phyloP scores from a whole-genome alignment of 257 asterid genomes.

The Primulina eburnea region DNA sequence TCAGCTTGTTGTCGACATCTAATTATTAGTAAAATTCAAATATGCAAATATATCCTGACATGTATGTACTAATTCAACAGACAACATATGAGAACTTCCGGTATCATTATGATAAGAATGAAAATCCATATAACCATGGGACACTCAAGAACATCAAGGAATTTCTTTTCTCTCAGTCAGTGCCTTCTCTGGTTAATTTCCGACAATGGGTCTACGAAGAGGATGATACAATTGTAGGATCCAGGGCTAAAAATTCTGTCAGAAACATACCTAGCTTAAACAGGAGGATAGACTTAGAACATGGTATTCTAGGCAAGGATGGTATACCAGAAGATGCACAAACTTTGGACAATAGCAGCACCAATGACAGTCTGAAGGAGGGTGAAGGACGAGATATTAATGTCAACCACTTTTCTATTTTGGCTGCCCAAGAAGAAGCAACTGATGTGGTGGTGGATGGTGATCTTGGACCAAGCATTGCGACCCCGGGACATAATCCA shows the following conservation, averaged over 20 bases:
- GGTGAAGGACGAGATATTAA: slow-evolving; percentile 31
- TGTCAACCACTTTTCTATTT: slow-evolving; percentile 34
- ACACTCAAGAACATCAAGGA: slow-evolving; percentile 56
- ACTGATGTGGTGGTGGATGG: slow-evolving; percentile 31
- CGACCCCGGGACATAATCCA: slow-evolving; percentile 37
- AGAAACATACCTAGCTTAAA: slow-evolving; percentile 42
- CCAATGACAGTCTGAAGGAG: slow-evolving; percentile 47
- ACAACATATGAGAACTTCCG: slow-evolving; percentile 88
- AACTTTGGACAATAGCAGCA: slow-evolving; percentile 52
- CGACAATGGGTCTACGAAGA: slow-evolving; percentile 67
- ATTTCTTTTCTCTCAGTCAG: slow-evolving; percentile 45
- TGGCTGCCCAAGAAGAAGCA: slow-evolving; percentile 29
- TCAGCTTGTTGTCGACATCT: too few species aligned
- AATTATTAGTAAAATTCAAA: too few species aligned
- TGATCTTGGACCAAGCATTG: slow-evolving; percentile 35
- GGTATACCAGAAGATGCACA: slow-evolving; percentile 37
- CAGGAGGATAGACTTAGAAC: slow-evolving; percentile 55
- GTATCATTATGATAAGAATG: slow-evolving; percentile 76
- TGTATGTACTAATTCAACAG: slow-evolving; percentile 37
- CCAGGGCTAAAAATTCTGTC: slow-evolving; percentile 38
- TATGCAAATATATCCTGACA: slow-evolving; percentile 7
- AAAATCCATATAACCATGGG: slow-evolving; percentile 68
- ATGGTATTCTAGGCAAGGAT: slow-evolving; percentile 45
- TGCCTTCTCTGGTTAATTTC: slow-evolving; percentile 56
- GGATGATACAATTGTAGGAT: slow-evolving; percentile 41